These are phyloP conservation scores for Sugiyamaella valdiviana DNA, from an alignment of 805 yeast genomes.

Conservation along the genomic window DNA sequence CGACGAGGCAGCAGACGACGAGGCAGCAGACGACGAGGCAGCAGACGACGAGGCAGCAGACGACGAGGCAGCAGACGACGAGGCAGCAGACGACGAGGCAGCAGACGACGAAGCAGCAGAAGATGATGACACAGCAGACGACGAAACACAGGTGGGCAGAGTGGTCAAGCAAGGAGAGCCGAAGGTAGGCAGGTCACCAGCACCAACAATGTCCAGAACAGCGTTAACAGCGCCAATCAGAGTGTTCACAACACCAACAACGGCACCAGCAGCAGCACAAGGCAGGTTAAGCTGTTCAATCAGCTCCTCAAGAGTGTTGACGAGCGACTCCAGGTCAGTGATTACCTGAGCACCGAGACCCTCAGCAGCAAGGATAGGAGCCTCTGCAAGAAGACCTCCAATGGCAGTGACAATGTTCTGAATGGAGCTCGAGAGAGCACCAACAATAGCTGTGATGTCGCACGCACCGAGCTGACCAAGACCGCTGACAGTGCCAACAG, in stretches of 20 bases:
- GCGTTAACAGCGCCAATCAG: neutral
- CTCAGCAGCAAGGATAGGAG: neutral
- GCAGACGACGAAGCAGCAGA: neutral
- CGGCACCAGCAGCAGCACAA: slow-evolving; percentile 1
- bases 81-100: slow-evolving; percentile 1
- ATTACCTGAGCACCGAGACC: neutral
- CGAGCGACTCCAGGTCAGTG: neutral
- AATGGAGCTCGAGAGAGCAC: neutral
- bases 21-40: neutral
- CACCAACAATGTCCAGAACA: neutral
- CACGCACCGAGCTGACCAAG: slow-evolving; percentile 1
- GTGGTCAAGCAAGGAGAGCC: neutral
- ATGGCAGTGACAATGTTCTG: neutral
- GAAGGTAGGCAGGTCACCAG: neutral
- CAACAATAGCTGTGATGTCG: neutral
- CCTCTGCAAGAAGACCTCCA: neutral
- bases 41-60: neutral
- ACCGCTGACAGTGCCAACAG: neutral
- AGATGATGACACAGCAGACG: neutral
- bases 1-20: slow-evolving; percentile 1
- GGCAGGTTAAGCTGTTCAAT: neutral
- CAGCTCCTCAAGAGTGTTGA: neutral
- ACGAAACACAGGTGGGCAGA: neutral
- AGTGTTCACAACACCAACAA: slow-evolving; percentile 1
- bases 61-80: neutral